Evolutionary conservation across 148 eudicot species (phyloP), one percentile per base, ranked within the genome.

Genomic region (Amaranthus palmeri): DNA sequence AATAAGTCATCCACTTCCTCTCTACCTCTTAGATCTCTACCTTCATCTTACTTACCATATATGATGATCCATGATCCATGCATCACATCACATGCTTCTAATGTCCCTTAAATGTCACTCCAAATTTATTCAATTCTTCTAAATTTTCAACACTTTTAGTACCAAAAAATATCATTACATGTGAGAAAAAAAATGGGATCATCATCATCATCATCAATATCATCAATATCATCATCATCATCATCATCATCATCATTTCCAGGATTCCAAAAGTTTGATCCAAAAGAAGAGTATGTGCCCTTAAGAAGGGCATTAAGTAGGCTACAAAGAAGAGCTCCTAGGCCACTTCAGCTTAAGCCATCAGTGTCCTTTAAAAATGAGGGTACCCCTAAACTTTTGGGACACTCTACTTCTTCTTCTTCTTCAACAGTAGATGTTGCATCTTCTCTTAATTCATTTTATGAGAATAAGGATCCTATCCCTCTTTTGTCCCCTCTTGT

Each of bases 401-500:
- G 13, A 44, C n/a, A n/a, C 7, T 36, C 18, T 8, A 48, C 49
- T 3, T 46, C 15, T 3, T 70, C 64, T 0, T 42, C 56, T 13
- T 66, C 83, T 17, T 18, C 82, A 14, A 47, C 81, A 9, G 40
- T 15, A n/a, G 36, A 51, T 4, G 40, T 17, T 25, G 36, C 76
- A 4, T 58, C 82, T 45, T 74, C 78, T 14, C 51, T 85, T 5
- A 66, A 41, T 72, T 43, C 69, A 5, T 73, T 61, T 25, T 78
- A 45, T 52, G 74, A 74, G 18, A 78, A 74, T 80, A 80, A 85
- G 65, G 91, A 84, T 63, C 89, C 89, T 5, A 86, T 88, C 45
- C 92, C 92, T 80, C 87, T 88, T 62, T 86, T 88, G 52, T 82
- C 92, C 36, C 92, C 92, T 8, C 86, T 88, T 9, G 85, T 83